phyloP scores from a whole-genome alignment of 495 filamentous ascomycete genomes.

The Neurospora tetraspora region DNA sequence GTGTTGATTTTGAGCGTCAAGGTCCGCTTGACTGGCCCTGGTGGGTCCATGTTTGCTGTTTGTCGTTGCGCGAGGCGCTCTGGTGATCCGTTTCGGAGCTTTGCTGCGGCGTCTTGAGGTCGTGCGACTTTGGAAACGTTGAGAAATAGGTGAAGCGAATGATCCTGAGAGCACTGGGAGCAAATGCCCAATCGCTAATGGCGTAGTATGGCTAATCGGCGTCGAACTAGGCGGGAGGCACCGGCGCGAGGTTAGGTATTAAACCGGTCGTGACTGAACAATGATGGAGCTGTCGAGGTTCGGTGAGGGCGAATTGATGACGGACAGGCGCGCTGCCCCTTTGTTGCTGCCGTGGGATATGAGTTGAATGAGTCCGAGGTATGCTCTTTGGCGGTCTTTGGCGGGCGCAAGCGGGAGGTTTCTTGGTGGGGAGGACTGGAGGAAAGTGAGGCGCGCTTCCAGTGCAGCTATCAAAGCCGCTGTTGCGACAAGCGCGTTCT shows the following conservation, averaged over 20 bases:
- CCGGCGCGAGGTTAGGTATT: background rate
- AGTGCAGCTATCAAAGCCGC: background rate
- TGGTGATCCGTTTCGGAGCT: background rate
- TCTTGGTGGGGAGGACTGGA: background rate
- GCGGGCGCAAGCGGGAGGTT: background rate
- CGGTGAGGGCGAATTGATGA: background rate
- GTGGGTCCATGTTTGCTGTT: conserved; percentile 4
- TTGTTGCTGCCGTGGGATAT: background rate
- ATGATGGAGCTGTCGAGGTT: background rate
- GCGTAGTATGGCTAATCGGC: background rate
- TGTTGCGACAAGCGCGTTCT: background rate
- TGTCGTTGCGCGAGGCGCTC: background rate
- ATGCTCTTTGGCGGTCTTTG: background rate
- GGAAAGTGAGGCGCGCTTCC: background rate
- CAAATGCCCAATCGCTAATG: background rate
- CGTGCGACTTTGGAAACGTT: background rate
- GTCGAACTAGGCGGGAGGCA: background rate
- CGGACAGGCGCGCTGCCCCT: background rate
- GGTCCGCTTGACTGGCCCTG: conserved; percentile 10
- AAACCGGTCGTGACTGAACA: background rate
- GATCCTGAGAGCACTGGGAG: background rate
- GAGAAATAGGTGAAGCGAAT: background rate
- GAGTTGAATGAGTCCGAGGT: background rate
- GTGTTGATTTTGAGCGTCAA: conserved; percentile 17
- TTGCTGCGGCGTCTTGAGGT: background rate